Evolutionary conservation across 192 early-diverging fungal genomes (phyloP).

Genomic region (Chytriomyces confervae): DNA sequence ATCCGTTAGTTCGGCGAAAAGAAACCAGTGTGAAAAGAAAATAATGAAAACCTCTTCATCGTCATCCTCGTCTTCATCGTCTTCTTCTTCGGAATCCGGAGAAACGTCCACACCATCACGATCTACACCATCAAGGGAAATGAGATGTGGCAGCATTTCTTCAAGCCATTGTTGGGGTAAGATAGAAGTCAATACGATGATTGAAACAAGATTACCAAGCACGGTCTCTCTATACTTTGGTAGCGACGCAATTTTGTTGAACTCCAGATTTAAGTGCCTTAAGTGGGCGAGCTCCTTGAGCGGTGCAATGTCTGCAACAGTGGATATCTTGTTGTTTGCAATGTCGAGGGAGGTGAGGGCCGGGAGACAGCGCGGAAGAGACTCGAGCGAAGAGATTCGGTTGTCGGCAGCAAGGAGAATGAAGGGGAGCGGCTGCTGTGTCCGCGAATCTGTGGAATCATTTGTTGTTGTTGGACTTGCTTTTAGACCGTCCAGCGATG

Average conservation of each 20-base stretch:
- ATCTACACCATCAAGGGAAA: constrained; percentile 7
- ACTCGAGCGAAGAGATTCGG: constrained; percentile 11
- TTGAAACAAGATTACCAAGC: not conserved
- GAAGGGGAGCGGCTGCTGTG: too few relatives aligned
- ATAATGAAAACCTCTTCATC: not conserved
- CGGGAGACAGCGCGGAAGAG: not conserved
- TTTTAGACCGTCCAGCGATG: not conserved
- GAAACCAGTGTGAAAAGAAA: not conserved
- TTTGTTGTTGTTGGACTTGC: not conserved
- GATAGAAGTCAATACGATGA: not conserved
- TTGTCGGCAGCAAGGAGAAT: constrained; percentile 15
- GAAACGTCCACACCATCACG: not conserved
- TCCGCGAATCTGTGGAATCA: not conserved
- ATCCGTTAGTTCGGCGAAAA: not conserved
- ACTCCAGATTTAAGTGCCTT: constrained; percentile 15
- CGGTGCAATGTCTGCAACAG: not conserved
- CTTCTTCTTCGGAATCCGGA: not conserved
- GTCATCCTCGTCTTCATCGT: constrained; percentile 10
- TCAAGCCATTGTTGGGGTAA: not conserved
- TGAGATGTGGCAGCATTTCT: constrained; percentile 19
- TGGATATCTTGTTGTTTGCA: constrained; percentile 6
- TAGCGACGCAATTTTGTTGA: constrained; percentile 5
- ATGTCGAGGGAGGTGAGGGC: not conserved
- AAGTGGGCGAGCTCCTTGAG: not conserved
- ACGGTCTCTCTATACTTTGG: not conserved